phyloP scores from a whole-genome alignment of 2,329 filamentous ascomycete genomes.

The Colletotrichum costaricense region DNA sequence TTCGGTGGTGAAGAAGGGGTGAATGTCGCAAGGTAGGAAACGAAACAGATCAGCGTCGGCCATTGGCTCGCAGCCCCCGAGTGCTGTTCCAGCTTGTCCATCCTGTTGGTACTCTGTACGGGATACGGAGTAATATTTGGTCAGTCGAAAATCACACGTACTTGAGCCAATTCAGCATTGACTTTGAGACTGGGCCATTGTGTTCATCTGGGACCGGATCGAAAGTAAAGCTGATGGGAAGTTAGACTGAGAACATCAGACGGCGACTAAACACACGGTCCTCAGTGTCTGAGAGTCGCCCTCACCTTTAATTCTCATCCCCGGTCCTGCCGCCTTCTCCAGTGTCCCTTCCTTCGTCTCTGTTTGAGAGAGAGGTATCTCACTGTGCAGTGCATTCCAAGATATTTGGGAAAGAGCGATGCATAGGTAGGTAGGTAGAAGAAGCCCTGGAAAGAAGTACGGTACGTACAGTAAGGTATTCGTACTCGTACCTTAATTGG shows the following conservation, averaged over 20 bases:
- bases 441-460: not conserved
- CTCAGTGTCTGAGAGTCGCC: not conserved
- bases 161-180: not conserved
- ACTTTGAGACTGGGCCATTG: not conserved
- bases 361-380: too few species aligned
- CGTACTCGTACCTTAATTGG: slow-evolving; percentile 32
- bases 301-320: not conserved
- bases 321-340: not conserved
- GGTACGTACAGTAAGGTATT: not conserved
- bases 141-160: not conserved
- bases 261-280: not conserved
- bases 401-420: not conserved
- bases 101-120: not conserved
- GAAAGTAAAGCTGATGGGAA: not conserved
- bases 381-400: too few species aligned
- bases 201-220: not conserved
- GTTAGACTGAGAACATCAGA: not conserved
- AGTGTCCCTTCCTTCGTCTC: not conserved
- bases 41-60: slow-evolving; percentile 14
- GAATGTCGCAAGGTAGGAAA: slow-evolving; percentile 22
- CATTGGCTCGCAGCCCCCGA: slow-evolving; percentile 3
- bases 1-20: not conserved
- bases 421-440: not conserved
- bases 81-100: not conserved
- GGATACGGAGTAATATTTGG: not conserved